phyloP scores from a whole-genome alignment of 2,329 filamentous ascomycete genomes.

The Immersiporthe knoxdaviesiana region DNA sequence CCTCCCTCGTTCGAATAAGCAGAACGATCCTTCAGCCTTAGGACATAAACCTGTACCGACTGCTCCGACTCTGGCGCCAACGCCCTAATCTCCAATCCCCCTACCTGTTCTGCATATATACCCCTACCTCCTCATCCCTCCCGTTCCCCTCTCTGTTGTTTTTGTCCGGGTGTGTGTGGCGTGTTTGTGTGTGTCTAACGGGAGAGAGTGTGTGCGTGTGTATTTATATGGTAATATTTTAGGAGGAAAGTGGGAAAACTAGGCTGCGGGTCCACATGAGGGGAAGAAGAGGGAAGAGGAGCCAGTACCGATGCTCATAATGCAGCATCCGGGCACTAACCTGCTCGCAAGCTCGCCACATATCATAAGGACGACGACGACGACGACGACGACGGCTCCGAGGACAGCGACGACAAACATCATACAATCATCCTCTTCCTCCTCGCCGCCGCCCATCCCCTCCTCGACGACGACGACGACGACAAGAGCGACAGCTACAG shows the following conservation, averaged over 20 bases:
- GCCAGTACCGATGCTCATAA: slow-evolving; percentile 25
- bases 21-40: slow-evolving; percentile 11
- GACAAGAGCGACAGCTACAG: slow-evolving; percentile 1
- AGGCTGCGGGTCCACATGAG: slow-evolving; percentile 14
- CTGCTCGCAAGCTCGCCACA: slow-evolving; percentile 23
- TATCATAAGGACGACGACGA: slow-evolving; percentile 9
- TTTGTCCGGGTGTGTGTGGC: no score
- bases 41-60: slow-evolving; percentile 2
- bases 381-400: no score
- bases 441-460: not conserved
- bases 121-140: not conserved
- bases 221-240: slow-evolving; percentile 12
- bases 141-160: not conserved
- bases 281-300: not conserved
- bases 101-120: not conserved
- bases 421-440: slow-evolving; percentile 8
- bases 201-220: no score
- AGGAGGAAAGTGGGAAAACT: not conserved
- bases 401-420: no score
- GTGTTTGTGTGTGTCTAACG: no score
- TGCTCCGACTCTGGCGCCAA: slow-evolving; percentile 8
- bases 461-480: not conserved
- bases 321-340: slow-evolving; percentile 28
- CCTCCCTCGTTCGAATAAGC: slow-evolving; percentile 20
- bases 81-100: slow-evolving; percentile 7